phyloP scores from a whole-genome alignment of 306 rosid genomes.

The Vicia faba region DNA sequence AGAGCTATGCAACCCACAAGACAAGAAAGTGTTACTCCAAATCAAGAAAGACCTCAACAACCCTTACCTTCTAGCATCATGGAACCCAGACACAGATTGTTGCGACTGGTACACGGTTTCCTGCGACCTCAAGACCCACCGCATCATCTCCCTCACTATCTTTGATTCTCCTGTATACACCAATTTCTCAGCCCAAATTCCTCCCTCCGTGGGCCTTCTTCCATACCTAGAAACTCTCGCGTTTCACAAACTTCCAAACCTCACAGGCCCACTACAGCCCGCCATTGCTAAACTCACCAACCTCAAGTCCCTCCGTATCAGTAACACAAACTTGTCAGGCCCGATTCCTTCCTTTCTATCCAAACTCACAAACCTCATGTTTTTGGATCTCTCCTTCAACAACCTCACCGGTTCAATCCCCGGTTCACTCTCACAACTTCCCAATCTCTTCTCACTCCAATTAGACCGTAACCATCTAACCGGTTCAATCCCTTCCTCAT shows the following conservation, averaged over 20 bases:
- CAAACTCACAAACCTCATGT: constrained; percentile 50
- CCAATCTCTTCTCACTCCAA: constrained; percentile 29
- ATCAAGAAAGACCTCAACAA: constrained; percentile 64
- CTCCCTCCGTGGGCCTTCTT: constrained; percentile 57
- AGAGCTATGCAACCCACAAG: constrained; percentile 58
- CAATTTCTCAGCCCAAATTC: constrained; percentile 58
- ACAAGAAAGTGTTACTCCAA: constrained; percentile 61
- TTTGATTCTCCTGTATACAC: background rate
- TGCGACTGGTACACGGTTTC: constrained; percentile 61
- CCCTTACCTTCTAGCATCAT: constrained; percentile 63
- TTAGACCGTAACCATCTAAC: constrained; percentile 61
- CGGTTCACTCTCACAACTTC: constrained; percentile 49
- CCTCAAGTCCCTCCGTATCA: constrained; percentile 48
- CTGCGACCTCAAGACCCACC: constrained; percentile 56
- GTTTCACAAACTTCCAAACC: constrained; percentile 60
- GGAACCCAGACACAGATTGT: constrained; percentile 62
- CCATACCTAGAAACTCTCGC: constrained; percentile 53
- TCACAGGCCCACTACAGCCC: constrained; percentile 41
- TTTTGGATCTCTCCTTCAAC: constrained; percentile 56
- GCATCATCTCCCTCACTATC: constrained; percentile 56
- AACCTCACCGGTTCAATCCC: constrained; percentile 59
- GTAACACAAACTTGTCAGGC: constrained; percentile 61
- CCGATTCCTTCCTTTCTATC: constrained; percentile 57
- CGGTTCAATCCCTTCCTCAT: constrained; percentile 62
- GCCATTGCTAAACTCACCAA: too few species aligned